A percentile compares a stretch with the other conserved stretches of the same genome.
phyloP scores from a whole-genome alignment of 2,329 filamentous ascomycete genomes.

The Sordariomycetes sp. region DNA sequence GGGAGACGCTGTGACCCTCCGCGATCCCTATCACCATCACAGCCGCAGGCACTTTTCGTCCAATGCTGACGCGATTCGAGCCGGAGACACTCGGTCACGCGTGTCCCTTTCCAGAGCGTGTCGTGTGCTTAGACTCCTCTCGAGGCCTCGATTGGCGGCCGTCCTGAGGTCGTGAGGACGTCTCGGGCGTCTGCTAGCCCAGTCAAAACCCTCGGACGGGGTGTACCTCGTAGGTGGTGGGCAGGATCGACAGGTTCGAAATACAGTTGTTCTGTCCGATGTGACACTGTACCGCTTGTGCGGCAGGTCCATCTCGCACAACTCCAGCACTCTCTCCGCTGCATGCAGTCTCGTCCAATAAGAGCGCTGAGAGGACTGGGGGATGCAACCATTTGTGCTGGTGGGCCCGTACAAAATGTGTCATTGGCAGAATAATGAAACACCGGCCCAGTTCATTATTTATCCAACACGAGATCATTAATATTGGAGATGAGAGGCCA shows the following conservation, averaged over 20 bases:
- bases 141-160: not conserved
- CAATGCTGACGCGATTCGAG: not conserved
- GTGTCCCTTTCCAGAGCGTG: not conserved
- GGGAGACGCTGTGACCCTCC: not conserved
- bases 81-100: not conserved
- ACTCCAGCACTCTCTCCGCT: not conserved
- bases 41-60: not conserved
- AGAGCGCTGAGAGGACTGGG: not conserved
- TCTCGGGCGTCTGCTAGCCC: not conserved
- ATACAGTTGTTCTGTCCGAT: not conserved
- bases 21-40: not conserved
- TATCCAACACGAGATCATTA: conserved; percentile 1
- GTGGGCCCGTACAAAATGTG: conserved; percentile 1
- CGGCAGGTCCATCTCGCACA: not conserved
- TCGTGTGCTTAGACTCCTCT: not conserved
- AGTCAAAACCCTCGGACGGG: not conserved
- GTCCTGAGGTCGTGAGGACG: not conserved
- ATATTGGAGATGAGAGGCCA: not conserved
- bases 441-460: not conserved
- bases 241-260: not conserved
- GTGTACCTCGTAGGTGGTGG: too few species aligned
- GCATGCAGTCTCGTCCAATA: not conserved
- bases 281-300: not conserved
- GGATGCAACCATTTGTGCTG: not conserved
- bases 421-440: conserved; percentile 4